Evolutionary conservation across 2,329 filamentous ascomycete genomes (phyloP).

Genomic region (Botryotinia convoluta): DNA sequence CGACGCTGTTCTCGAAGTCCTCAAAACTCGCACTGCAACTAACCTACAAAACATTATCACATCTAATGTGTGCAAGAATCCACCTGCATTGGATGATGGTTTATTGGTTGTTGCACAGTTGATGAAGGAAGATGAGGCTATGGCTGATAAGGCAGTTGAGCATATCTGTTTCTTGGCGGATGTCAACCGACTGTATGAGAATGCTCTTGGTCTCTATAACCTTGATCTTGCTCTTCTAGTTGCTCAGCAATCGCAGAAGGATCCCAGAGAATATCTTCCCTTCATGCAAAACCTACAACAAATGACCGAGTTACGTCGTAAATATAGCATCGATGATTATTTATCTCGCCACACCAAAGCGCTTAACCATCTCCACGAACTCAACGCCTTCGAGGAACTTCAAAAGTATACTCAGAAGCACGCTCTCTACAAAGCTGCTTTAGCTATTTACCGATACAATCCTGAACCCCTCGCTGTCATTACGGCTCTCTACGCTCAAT

Average conservation of each 20-base stretch:
- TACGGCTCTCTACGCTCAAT: conserved; percentile 74
- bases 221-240: conserved; percentile 86
- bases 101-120: conserved; percentile 75
- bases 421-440: conserved; percentile 71
- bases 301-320: conserved; percentile 65
- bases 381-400: conserved; percentile 75
- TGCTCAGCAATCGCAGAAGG: conserved; percentile 92
- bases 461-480: conserved; percentile 62
- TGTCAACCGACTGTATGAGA: conserved; percentile 86
- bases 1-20: conserved; percentile 71
- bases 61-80: conserved; percentile 88
- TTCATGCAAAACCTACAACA: conserved; percentile 86
- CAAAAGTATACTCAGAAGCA: conserved; percentile 77
- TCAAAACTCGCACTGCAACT: conserved; percentile 59
- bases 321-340: conserved; percentile 86
- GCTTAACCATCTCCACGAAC: conserved; percentile 68
- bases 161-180: conserved; percentile 98
- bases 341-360: conserved; percentile 76
- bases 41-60: conserved; percentile 91
- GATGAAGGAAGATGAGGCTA: conserved; percentile 60
- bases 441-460: conserved; percentile 83
- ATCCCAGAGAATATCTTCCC: conserved; percentile 91
- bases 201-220: conserved; percentile 86
- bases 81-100: conserved; percentile 85
- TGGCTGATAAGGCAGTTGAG: conserved; percentile 86